Evolutionary conservation across 2,329 filamentous ascomycete genomes (phyloP).

Genomic region (Pseudogymnoascus sp.): DNA sequence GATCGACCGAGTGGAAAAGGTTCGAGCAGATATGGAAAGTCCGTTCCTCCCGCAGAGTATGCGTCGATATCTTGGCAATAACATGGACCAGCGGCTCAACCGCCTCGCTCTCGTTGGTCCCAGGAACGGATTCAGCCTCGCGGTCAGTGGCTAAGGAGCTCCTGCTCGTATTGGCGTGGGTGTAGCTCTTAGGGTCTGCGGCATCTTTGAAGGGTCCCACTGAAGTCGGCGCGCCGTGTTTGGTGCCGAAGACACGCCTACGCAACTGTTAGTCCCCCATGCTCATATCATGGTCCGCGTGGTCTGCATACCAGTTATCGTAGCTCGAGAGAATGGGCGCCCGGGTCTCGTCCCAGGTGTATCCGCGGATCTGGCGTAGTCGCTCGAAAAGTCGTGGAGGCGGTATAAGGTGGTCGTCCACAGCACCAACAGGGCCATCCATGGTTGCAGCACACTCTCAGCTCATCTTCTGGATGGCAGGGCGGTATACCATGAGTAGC

Average conservation of each 20-base stretch:
- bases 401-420: constrained; percentile 42
- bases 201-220: constrained; percentile 28
- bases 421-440: constrained; percentile 19
- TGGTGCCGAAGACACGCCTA: constrained; percentile 61
- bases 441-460: constrained; percentile 14
- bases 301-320: constrained; percentile 64
- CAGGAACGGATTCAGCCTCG: background rate
- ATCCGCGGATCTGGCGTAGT: constrained; percentile 63
- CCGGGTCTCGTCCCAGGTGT: constrained; percentile 63
- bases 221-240: constrained; percentile 26
- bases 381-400: constrained; percentile 65
- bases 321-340: constrained; percentile 61
- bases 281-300: background rate
- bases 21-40: constrained; percentile 76
- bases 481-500: background rate
- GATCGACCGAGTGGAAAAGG: constrained; percentile 63
- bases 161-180: background rate
- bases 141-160: background rate
- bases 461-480: constrained; percentile 7
- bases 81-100: constrained; percentile 37
- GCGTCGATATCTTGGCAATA: constrained; percentile 73
- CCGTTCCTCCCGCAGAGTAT: constrained; percentile 75
- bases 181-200: constrained; percentile 8
- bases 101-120: constrained; percentile 14
- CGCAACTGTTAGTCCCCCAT: background rate